These are phyloP conservation scores for Microthlaspi erraticum DNA, from an alignment of 345 rosid species.

Conservation along the genomic window DNA sequence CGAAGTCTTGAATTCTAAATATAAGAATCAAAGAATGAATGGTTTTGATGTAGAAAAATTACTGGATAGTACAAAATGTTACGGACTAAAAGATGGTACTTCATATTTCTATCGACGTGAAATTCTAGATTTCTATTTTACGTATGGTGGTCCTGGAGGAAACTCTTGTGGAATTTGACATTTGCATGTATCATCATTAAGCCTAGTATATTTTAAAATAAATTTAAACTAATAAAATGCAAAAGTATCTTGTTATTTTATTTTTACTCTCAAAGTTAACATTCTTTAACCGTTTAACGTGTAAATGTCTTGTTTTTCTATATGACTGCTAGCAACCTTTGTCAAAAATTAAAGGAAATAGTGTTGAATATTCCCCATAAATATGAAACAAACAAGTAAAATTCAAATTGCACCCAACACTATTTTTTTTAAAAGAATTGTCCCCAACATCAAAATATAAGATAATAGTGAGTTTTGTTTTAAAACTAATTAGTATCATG, in stretches of 20 bases:
- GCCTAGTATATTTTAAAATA: background rate
- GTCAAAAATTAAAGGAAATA: too few relatives aligned
- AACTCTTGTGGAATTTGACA: slow-evolving; percentile 16
- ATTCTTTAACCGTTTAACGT: too few relatives aligned
- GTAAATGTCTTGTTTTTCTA: too few relatives aligned
- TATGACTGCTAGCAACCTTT: too few relatives aligned
- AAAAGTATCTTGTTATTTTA: background rate
- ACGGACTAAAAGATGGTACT: slow-evolving; percentile 8
- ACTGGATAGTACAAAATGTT: slow-evolving; percentile 28
- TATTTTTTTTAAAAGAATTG: too few relatives aligned
- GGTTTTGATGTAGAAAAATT: background rate
- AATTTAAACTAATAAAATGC: background rate
- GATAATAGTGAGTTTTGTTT: too few relatives aligned
- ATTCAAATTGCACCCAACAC: too few relatives aligned
- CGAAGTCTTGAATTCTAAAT: background rate
- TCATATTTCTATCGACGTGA: background rate
- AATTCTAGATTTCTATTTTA: background rate
- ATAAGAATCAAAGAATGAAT: background rate
- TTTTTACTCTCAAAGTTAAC: too few relatives aligned
- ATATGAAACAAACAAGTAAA: too few relatives aligned
- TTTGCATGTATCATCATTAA: background rate
- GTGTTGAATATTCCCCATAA: too few relatives aligned
- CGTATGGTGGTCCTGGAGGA: slow-evolving; percentile 26
- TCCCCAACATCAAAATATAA: too few relatives aligned
- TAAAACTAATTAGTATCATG: too few relatives aligned